Percentiles rank a stretch among this genome's conserved stretches.
Conservation (phyloP, 305 asterid genomes). For the Fraxinus sp. region DNA sequence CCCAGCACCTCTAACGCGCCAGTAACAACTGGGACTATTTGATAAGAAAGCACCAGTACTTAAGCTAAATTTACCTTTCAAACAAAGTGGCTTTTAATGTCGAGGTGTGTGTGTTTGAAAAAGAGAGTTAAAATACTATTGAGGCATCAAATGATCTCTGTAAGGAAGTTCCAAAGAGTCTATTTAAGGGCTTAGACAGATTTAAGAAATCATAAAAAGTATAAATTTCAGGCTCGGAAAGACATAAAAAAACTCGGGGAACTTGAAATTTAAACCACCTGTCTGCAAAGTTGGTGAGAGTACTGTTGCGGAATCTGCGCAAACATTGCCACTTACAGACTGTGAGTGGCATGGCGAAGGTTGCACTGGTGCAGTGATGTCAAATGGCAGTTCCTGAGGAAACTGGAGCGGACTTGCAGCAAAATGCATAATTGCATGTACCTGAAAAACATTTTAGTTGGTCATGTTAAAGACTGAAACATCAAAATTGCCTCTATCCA, state of each 20-base stretch:
- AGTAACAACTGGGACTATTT: constrained; percentile 1
- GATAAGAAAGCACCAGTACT: neutral
- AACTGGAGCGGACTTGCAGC: constrained; percentile 70
- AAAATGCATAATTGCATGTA: constrained; percentile 62
- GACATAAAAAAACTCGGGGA: neutral
- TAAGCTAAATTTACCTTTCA: neutral
- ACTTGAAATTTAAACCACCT: constrained; percentile 42
- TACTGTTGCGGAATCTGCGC: constrained; percentile 50
- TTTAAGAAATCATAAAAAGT: neutral
- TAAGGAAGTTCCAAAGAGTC: constrained; percentile 2
- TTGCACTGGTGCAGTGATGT: constrained; percentile 42
- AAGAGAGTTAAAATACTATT: neutral
- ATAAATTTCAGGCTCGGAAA: neutral
- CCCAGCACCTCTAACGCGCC: neutral
- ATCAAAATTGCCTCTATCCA: constrained; percentile 6
- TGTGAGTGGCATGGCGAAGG: constrained; percentile 49
- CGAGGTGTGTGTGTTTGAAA: neutral
- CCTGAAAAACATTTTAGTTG: constrained; percentile 40
- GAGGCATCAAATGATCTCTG: neutral
- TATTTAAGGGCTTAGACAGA: neutral
- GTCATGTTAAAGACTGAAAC: constrained; percentile 7
- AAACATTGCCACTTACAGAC: constrained; percentile 36
- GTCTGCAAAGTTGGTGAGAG: constrained; percentile 53
- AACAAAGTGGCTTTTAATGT: constrained; percentile 12
- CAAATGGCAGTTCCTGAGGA: constrained; percentile 52